phyloP scores from a whole-genome alignment of 129 eudicot genomes.

The Smallanthus sonchifolius region DNA sequence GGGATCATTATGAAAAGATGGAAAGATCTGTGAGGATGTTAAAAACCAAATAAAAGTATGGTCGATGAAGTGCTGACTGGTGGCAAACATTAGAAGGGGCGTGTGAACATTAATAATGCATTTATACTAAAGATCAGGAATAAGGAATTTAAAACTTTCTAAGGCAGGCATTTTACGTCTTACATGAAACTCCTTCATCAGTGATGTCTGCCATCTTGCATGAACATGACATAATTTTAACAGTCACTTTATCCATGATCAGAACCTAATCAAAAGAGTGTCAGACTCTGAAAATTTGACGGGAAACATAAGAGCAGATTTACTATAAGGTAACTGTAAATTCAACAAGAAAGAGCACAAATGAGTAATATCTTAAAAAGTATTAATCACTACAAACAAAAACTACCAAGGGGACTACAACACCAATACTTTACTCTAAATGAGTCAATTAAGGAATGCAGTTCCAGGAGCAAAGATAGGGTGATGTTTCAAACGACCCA shows the following conservation, averaged over 20 bases:
- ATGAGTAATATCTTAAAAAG: conserved; percentile 1
- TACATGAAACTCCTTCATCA: conserved; percentile 96
- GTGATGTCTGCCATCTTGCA: conserved; percentile 99
- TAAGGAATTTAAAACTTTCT: conserved; percentile 17
- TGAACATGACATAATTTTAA: conserved; percentile 76
- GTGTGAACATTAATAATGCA: conserved; percentile 7
- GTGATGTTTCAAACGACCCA: not conserved
- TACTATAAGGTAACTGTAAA: not conserved
- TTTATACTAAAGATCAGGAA: not conserved
- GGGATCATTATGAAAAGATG: not conserved
- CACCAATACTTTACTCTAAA: not conserved
- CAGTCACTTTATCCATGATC: conserved; percentile 86
- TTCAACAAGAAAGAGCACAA: not conserved
- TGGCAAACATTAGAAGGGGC: conserved; percentile 8
- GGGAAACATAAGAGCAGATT: not conserved
- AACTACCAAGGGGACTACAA: not conserved
- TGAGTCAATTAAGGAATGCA: not conserved
- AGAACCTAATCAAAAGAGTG: conserved; percentile 58
- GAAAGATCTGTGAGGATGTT: conserved; percentile 4
- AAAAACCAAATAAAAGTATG: not conserved
- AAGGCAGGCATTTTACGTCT: conserved; percentile 37
- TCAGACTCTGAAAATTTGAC: conserved; percentile 7
- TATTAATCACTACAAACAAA: not conserved
- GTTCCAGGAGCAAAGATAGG: too few species aligned
- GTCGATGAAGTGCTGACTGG: not conserved